Conservation (phyloP, 2,329 filamentous ascomycete genomes). For the Talaromyces sp. region DNA sequence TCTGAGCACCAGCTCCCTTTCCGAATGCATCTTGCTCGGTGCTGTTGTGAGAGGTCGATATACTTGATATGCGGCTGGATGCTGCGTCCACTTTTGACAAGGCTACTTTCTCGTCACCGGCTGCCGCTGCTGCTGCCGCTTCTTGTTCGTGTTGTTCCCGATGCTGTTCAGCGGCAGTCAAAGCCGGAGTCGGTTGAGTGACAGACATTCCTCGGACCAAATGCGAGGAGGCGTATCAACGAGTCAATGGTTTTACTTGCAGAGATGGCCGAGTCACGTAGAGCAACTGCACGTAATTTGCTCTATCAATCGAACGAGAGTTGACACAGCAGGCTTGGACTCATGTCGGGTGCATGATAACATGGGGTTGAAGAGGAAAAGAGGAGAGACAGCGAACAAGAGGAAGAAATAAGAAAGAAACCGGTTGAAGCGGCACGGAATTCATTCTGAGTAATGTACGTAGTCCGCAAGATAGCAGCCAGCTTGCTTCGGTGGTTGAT, state of each 20-base stretch:
- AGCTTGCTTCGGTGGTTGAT: neutral
- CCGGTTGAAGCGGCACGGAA: neutral
- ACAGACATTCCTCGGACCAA: neutral
- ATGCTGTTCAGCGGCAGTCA: conserved; percentile 6
- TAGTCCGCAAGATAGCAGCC: neutral
- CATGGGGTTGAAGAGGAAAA: neutral
- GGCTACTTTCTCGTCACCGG: neutral
- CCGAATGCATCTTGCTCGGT: neutral
- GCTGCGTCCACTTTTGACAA: neutral
- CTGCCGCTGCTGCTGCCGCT: neutral
- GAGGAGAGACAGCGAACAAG: neutral
- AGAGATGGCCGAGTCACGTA: neutral
- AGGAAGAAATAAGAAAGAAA: neutral
- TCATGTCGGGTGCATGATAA: neutral
- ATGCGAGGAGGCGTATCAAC: neutral
- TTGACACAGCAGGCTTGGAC: neutral
- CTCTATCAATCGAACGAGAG: neutral
- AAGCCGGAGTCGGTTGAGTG: neutral
- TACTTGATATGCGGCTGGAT: neutral
- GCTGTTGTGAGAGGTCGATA: neutral
- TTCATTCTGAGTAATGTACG: neutral
- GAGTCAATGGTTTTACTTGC: neutral
- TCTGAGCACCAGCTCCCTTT: neutral
- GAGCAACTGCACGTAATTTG: neutral
- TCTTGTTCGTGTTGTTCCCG: neutral